These are phyloP conservation scores for Solanum chacoense DNA, from an alignment of 305 asterid species.

Conservation along the genomic window DNA sequence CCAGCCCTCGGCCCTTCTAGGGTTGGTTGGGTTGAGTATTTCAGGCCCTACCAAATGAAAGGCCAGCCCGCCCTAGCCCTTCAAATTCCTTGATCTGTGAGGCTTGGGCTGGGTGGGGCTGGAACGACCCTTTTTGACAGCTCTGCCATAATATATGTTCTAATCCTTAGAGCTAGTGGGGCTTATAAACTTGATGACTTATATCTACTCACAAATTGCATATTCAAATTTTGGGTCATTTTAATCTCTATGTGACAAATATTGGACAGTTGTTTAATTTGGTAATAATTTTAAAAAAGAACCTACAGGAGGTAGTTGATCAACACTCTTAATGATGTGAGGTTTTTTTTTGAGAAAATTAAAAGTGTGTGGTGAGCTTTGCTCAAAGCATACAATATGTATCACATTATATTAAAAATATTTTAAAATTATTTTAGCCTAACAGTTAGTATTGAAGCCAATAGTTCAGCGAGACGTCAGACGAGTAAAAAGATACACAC, in stretches of 20 bases:
- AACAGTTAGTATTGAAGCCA: too few relatives aligned
- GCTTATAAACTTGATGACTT: background rate
- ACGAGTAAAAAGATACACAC: background rate
- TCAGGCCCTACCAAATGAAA: too few relatives aligned
- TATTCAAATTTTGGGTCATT: background rate
- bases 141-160: background rate
- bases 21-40: too few relatives aligned
- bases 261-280: background rate
- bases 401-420: background rate
- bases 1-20: too few relatives aligned
- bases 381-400: background rate
- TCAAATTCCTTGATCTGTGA: too few relatives aligned
- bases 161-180: background rate
- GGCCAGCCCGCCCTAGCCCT: too few relatives aligned
- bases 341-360: background rate
- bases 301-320: background rate
- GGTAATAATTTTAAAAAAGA: background rate
- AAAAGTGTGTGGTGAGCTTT: background rate
- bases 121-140: too few relatives aligned
- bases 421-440: too few relatives aligned
- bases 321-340: background rate
- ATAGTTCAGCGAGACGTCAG: too few relatives aligned
- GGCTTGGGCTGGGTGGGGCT: too few relatives aligned
- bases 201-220: background rate
- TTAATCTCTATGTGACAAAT: background rate